phyloP scores from a whole-genome alignment of 441 rosid species.

The Pelargonium myrrhifolium region DNA sequence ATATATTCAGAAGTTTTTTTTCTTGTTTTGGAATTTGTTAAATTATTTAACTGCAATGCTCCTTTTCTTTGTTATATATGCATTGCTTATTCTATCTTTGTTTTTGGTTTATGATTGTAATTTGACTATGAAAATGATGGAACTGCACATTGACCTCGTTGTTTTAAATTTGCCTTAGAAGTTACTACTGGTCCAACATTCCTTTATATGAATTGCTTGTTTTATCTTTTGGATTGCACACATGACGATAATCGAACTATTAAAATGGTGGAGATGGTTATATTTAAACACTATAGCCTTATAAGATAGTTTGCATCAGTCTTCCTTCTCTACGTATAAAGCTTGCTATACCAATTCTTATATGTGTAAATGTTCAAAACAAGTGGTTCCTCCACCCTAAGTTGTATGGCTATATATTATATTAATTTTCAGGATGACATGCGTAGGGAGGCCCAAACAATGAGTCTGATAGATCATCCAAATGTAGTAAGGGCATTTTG shows the following conservation, averaged over 20 bases:
- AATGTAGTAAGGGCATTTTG: constrained; percentile 80
- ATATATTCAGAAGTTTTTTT: not conserved
- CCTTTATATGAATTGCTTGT: not conserved
- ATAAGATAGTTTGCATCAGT: not conserved
- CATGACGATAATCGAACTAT: not conserved
- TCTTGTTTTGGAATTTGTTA: not conserved
- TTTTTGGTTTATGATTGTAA: not conserved
- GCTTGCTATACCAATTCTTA: not conserved
- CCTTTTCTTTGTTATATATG: not conserved
- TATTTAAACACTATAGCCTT: not conserved
- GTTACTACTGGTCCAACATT: not conserved
- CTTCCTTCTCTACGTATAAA: not conserved
- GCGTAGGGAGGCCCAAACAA: constrained; percentile 90
- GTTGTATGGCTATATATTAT: not conserved
- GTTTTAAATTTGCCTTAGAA: not conserved
- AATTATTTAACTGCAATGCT: not conserved
- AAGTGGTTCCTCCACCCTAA: not conserved
- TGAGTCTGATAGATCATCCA: constrained; percentile 96
- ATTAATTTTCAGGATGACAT: constrained; percentile 65
- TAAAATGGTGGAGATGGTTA: not conserved
- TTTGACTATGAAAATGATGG: not conserved
- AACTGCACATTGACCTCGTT: not conserved
- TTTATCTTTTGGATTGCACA: not conserved
- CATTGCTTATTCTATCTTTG: not conserved
- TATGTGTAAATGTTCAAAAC: not conserved